Conservation (phyloP, 2,329 filamentous ascomycete species). For the Phaeoacremonium minimum region DNA sequence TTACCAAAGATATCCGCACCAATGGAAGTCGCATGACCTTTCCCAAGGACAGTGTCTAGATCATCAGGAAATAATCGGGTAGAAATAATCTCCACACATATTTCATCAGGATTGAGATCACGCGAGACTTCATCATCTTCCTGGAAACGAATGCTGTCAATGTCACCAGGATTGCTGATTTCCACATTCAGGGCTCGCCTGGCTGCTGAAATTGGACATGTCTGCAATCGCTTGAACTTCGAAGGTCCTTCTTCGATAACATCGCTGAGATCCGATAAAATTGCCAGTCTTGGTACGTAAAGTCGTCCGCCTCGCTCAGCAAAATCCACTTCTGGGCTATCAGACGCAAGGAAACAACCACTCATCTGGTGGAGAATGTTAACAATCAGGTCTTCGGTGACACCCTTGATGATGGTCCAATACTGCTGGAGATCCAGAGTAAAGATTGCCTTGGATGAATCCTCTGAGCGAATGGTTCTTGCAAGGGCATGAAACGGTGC, state of each 20-base stretch:
- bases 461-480: conserved; percentile 44
- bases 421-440: conserved; percentile 40
- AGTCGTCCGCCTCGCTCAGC: conserved; percentile 29
- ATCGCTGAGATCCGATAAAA: conserved; percentile 33
- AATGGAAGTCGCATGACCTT: conserved; percentile 21
- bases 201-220: too few relatives aligned
- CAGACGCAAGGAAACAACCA: conserved; percentile 1
- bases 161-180: conserved; percentile 2
- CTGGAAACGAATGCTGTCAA: conserved; percentile 12
- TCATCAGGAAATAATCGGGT: conserved; percentile 31
- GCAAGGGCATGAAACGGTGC: conserved; percentile 40
- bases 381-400: too few relatives aligned
- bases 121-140: conserved; percentile 5
- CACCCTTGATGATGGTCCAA: too few relatives aligned
- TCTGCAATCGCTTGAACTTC: conserved; percentile 15
- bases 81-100: conserved; percentile 33
- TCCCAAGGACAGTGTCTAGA: conserved; percentile 26
- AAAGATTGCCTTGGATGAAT: conserved; percentile 34
- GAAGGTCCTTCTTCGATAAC: conserved; percentile 32
- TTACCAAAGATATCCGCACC: conserved; percentile 36
- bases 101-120: conserved; percentile 22
- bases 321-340: conserved; percentile 35
- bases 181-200: conserved; percentile 11
- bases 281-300: conserved; percentile 39
- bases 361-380: too few relatives aligned